Evolutionary conservation across 192 early-diverging fungal genomes (phyloP), one percentile per base, ranked within the genome.

Genomic region (Coemansia erecta): DNA sequence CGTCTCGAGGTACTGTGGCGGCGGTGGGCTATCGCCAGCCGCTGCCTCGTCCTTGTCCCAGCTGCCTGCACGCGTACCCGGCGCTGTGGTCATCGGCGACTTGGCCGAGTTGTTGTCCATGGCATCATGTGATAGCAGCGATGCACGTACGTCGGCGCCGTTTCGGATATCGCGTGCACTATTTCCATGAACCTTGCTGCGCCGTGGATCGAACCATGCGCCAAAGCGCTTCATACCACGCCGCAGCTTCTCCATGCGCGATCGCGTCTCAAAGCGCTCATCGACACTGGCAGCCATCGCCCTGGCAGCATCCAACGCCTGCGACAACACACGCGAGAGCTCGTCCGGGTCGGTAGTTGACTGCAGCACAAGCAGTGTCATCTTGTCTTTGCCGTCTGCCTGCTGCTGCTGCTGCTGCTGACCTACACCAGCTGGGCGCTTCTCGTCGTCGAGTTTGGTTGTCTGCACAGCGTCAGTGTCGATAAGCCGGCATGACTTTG

Each of bases 401-500:
- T 18, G 31, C 53, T 39, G 5, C 2, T 33, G 19, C 41, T 43
- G 40, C 54, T 43, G 54, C 1, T 23, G 37, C 24, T 22, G 21
- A 47, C 6, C 47, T 2, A 4, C 17, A 18, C 15, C 23, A 56
- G 1, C 50, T 10, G 21, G 7, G 11, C 42, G 12, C 37, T 31
- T 28, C 1, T 35, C n/a, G n/a, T 18, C 35, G 6, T 77, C 69
- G 0, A 85, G 62, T 23, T 19, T 48, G 1, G 61, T 61, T 2
- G 63, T 70, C 52, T 75, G 60, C 3, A 76, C 60, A 18, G 51
- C 68, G 8, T 67, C 73, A 2, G 70, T 67, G 5, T 82, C 85
- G 26, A 92, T 71, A 39, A 95, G 71, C 3, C 85, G 80, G 39
- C 87, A 91, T 0, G 92, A 87, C 47, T 88, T 85, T 13, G 87